A percentile compares a stretch with the other conserved stretches of the same genome.
Evolutionary conservation across 1,139 yeast genomes (phyloP).

Genomic region (Ogataea hybrid): DNA sequence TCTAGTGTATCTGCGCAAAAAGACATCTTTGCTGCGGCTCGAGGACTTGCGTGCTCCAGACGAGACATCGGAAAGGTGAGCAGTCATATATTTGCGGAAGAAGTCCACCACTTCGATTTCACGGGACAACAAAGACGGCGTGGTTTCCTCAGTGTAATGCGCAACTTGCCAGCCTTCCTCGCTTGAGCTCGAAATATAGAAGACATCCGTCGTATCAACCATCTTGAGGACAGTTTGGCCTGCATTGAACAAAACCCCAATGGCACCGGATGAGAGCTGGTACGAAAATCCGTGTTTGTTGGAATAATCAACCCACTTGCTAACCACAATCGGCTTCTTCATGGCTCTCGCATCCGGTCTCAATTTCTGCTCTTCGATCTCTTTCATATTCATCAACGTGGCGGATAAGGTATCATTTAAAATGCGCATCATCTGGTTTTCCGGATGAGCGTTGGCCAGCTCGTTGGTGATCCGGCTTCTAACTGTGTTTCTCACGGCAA

Average conservation of each 20-base stretch:
- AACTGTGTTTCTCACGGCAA: constrained; percentile 24
- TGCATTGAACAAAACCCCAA: constrained; percentile 89
- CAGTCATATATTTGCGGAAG: constrained; percentile 81
- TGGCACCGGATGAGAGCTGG: constrained; percentile 84
- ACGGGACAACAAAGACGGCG: constrained; percentile 62
- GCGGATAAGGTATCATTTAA: constrained; percentile 27
- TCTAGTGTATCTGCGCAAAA: constrained; percentile 79
- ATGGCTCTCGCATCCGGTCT: constrained; percentile 26
- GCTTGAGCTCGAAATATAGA: constrained; percentile 58
- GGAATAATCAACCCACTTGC: constrained; percentile 98
- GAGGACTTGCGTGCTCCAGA: constrained; percentile 37
- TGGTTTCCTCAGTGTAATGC: constrained; percentile 50
- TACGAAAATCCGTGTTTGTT: constrained; percentile 95
- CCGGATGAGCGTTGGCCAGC: constrained; percentile 28
- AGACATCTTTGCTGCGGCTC: constrained; percentile 38
- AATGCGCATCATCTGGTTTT: constrained; percentile 25
- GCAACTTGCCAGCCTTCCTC: constrained; percentile 73
- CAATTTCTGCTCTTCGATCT: constrained; percentile 34
- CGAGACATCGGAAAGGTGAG: constrained; percentile 74
- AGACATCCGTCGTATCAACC: constrained; percentile 60
- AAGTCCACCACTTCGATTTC: constrained; percentile 82
- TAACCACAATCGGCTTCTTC: constrained; percentile 70
- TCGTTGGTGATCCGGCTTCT: constrained; percentile 29
- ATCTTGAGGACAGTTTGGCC: constrained; percentile 75
- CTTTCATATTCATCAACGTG: constrained; percentile 32